phyloP scores from a whole-genome alignment of 1,284 basidiomycete species.

The Cutaneotrichosporon sp. region DNA sequence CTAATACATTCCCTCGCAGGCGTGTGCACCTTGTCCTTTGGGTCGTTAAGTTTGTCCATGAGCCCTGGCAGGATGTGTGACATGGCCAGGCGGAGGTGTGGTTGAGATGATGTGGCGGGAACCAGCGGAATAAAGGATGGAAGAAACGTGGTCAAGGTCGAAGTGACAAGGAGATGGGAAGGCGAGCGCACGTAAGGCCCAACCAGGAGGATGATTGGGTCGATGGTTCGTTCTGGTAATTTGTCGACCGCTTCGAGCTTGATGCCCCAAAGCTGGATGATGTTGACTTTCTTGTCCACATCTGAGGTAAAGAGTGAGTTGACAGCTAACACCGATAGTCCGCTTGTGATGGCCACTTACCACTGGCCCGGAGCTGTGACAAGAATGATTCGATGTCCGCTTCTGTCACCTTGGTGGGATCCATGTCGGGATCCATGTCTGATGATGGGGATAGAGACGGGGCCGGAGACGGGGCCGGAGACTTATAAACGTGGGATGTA shows the following conservation, averaged over 20 bases:
- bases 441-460: too few relatives aligned
- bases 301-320: too few relatives aligned
- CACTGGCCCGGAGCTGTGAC: constrained; percentile 31
- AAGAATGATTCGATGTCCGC: constrained; percentile 36
- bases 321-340: too few relatives aligned
- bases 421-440: too few relatives aligned
- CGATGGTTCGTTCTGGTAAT: constrained; percentile 34
- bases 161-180: constrained; percentile 35
- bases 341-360: constrained; percentile 19
- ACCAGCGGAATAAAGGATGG: constrained; percentile 41
- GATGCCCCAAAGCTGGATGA: constrained; percentile 42
- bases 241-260: constrained; percentile 33
- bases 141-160: constrained; percentile 37
- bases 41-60: constrained; percentile 43
- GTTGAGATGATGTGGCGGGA: constrained; percentile 12
- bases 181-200: constrained; percentile 34
- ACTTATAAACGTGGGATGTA: too few relatives aligned
- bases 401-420: constrained; percentile 20
- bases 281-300: constrained; percentile 43
- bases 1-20: constrained; percentile 31
- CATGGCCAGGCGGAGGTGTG: constrained; percentile 29
- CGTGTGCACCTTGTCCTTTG: constrained; percentile 39
- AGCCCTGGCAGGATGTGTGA: constrained; percentile 33
- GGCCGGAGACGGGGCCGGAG: too few relatives aligned
- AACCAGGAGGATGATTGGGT: constrained; percentile 37